Evolutionary conservation across 2,329 filamentous ascomycete species (phyloP), one percentile per base, ranked within the genome.

Genomic region (Plenodomus lindquistii): DNA sequence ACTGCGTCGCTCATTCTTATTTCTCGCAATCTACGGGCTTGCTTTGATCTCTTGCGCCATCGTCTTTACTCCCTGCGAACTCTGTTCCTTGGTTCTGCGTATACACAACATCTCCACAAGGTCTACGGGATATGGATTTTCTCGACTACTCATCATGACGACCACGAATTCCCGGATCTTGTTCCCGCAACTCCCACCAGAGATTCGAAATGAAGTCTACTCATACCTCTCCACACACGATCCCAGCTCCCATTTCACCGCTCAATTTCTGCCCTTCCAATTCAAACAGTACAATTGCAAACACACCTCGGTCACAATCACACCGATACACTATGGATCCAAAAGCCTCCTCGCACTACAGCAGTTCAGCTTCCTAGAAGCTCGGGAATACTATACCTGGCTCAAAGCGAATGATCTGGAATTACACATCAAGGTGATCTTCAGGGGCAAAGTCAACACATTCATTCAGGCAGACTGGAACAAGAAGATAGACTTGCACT

Each of bases 151-250:
- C 29, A 37, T 21, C 34, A 44, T 39, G 2, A 59, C 52, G 46
- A 21, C 37, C 21, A 37, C 46, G 10, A 13, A n/a, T 13, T 24
- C 50, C 2, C 55, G 53, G 7, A 20, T 49, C 7, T 57, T 71
- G 15, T 49, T 70, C 22, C 58, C 61, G 1, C 24, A 41, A 29
- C 57, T 70, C 17, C 67, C 67, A 8, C 58, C 66, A 2, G 67
- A 71, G 22, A 56, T 70, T 4, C 62, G 67, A 13, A 64, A 67
- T 44, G 53, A 65, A 29, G 48, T 71, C 27, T 71, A 67, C 54
- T 38, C 48, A 22, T 55, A 65, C 34, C 57, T 63, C 20, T 57
- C 59, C 1, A 34, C 50, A 18, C 17, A 46, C 21, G 16, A 40
- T 3, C 16, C 31, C 17, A 37, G n/a, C 24, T 35, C 38, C 3